phyloP scores from a whole-genome alignment of 139 green algal genomes.

The Mesotaenium endlicherianum region DNA sequence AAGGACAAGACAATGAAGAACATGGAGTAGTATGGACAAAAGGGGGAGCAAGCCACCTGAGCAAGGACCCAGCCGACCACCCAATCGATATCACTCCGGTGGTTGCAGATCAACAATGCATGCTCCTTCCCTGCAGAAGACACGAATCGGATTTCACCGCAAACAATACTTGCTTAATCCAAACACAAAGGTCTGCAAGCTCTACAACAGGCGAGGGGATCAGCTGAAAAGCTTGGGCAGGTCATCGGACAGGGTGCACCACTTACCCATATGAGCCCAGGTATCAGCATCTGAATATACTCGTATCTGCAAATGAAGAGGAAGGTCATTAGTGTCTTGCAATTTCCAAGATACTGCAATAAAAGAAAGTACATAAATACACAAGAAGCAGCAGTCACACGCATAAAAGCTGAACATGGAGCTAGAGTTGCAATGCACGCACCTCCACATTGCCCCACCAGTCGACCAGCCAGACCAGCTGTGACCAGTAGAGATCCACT shows the following conservation, averaged over 20 bases:
- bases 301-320: neutral
- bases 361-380: too few species aligned
- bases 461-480: constrained; percentile 45
- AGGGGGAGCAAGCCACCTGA: constrained; percentile 15
- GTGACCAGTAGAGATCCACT: constrained; percentile 41
- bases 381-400: neutral
- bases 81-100: constrained; percentile 53
- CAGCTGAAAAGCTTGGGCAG: neutral
- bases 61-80: constrained; percentile 41
- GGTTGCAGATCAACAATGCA: constrained; percentile 43
- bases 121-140: constrained; percentile 32
- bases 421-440: neutral
- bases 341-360: too few species aligned
- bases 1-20: neutral
- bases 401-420: neutral
- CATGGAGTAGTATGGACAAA: neutral
- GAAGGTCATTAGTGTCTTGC: too few species aligned
- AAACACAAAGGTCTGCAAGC: neutral
- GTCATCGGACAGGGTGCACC: neutral
- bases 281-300: neutral
- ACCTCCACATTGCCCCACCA: constrained; percentile 41
- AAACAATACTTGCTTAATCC: neutral
- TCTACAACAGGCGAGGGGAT: neutral
- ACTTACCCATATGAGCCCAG: neutral
- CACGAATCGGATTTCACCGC: neutral